Percentiles rank a stretch among this genome's conserved stretches.
Conservation (phyloP, 2,329 filamentous ascomycete genomes). For the Pestalotiopsis sp. region DNA sequence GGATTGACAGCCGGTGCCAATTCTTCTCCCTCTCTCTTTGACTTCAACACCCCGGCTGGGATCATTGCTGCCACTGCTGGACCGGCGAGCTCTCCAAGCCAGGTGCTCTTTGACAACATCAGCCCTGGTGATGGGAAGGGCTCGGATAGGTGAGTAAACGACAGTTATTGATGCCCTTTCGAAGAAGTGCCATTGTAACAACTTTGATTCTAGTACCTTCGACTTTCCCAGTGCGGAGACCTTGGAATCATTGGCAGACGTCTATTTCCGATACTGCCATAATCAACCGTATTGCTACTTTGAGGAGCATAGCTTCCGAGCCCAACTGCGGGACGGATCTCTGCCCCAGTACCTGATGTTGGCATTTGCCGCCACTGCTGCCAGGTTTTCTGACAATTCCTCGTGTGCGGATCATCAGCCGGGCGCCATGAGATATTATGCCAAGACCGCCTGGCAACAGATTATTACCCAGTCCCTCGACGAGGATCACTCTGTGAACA, state of each 20-base stretch:
- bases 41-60: neutral
- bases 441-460: neutral
- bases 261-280: neutral
- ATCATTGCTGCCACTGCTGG: neutral
- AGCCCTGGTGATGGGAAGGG: neutral
- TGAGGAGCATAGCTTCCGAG: neutral
- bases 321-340: neutral
- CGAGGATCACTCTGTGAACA: neutral
- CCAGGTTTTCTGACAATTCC: neutral
- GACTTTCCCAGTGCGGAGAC: neutral
- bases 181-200: neutral
- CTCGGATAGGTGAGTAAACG: neutral
- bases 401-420: neutral
- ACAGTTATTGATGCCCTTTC: neutral
- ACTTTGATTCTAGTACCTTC: neutral
- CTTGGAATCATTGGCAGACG: neutral
- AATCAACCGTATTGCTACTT: neutral
- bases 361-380: neutral
- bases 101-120: neutral
- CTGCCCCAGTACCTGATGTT: neutral
- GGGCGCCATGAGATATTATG: neutral
- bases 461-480: neutral
- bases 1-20: neutral
- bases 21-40: neutral
- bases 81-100: neutral